A percentile compares a stretch with the other conserved stretches of the same genome.
phyloP scores from a whole-genome alignment of 192 early-diverging fungal genomes.

The Umbelopsis isabellina region DNA sequence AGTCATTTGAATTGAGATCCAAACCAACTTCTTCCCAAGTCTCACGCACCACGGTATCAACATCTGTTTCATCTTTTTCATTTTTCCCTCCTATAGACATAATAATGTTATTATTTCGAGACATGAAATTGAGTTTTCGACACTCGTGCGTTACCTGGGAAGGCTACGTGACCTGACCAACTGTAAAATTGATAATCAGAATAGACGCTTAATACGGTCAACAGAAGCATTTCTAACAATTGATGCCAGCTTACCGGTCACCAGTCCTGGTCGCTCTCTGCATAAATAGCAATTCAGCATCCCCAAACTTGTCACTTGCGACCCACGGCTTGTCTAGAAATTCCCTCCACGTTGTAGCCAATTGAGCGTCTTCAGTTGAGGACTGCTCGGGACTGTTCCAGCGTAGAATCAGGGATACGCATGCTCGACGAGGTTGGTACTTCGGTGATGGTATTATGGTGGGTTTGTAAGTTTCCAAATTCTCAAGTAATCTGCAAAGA shows the following conservation, averaged over 20 bases:
- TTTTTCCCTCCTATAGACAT: conserved; percentile 25
- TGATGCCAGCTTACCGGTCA: conserved; percentile 28
- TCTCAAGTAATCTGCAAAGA: background rate
- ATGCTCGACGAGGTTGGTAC: conserved; percentile 27
- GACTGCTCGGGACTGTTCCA: conserved; percentile 12
- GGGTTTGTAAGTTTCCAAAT: conserved; percentile 3
- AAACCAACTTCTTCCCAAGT: conserved; percentile 36
- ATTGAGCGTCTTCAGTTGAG: background rate
- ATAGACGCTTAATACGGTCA: background rate
- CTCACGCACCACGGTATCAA: conserved; percentile 33
- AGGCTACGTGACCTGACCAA: conserved; percentile 39
- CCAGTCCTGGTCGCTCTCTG: conserved; percentile 30
- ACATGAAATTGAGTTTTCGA: no score
- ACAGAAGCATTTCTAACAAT: background rate
- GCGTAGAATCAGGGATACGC: conserved; percentile 28
- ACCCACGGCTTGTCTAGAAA: conserved; percentile 32
- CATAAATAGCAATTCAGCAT: conserved; percentile 36
- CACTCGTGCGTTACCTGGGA: conserved; percentile 17
- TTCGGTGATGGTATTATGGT: conserved; percentile 29
- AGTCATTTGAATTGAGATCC: conserved; percentile 24
- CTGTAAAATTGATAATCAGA: background rate
- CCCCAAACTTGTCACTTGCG: conserved; percentile 17
- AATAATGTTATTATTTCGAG: background rate
- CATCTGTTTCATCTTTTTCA: conserved; percentile 35
- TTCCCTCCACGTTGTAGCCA: conserved; percentile 7